Base-by-base conservation (phyloP, 208 protist species). In the Naegleria lovaniensis region DNA sequence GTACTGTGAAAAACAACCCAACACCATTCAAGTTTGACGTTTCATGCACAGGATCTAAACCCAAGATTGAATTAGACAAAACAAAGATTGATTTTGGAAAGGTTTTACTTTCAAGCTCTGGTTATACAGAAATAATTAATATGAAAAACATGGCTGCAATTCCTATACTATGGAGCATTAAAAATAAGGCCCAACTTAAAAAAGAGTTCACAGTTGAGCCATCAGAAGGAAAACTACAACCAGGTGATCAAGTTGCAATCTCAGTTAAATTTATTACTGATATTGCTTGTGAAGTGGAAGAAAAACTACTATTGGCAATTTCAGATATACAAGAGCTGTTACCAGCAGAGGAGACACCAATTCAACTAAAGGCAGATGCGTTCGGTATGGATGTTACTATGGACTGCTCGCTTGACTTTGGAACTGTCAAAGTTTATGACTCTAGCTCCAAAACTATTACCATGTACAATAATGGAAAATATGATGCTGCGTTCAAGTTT, bases 401-500 rank as follows among this genome's bases (percentile, higher is more conserved):
- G 94, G 97, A 96, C 39, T 91, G 94, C 11, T 94, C 96, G 88
- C 92, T 98, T 75, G 95, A 98, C 92, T 97, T 98, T 83, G 96
- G 96, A 41, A 91, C 96, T 3, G 96, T 96, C 16, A 96, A 99
- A 52, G 94, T 94, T 40, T 83, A 39, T 33, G 75, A 92, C 67
- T 36, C 16, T 90, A 93, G 90, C 75, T 94, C 92, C 89, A 95
- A 96, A 92, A 91, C 79, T 39, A 91, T 97, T 76, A 94, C 95
- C 51, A 93, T 98, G 39, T 92, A 96, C 79, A 99, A 99, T 94
- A 97, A 96, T 91, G 96, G 97, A 86, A 96, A 97, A 91, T 98
- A 99, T 94, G 96, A 98, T 38, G 94, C 98, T 19, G 94, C 94
- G 36, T 99, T 95, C 93, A 93, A 95, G 85, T 93, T 98, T 83